Conservation (phyloP, 2,329 filamentous ascomycete species). For the Exophiala alcalophila region DNA sequence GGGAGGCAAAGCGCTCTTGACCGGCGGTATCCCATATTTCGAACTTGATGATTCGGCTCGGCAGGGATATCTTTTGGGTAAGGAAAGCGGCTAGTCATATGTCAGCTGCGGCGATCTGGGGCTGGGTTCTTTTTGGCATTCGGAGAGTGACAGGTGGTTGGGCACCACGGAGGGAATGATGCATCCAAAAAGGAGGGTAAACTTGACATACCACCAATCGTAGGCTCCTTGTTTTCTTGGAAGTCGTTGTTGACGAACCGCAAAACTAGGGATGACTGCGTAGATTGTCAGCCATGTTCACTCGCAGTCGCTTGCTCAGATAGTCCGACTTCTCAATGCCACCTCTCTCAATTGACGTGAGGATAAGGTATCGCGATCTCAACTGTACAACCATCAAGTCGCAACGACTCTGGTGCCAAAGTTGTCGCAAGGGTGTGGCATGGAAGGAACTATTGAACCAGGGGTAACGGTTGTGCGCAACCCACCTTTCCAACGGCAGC, state of each 20-base stretch:
- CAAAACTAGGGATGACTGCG: constrained; percentile 88
- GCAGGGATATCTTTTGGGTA: constrained; percentile 96
- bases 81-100: constrained; percentile 75
- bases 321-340: background rate
- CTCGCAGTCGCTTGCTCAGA: constrained; percentile 1
- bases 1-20: constrained; percentile 93
- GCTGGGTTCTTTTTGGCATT: background rate
- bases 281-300: constrained; percentile 20
- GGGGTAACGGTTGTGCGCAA: constrained; percentile 18
- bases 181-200: background rate
- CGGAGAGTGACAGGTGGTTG: background rate
- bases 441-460: constrained; percentile 18
- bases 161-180: background rate
- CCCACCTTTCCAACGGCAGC: constrained; percentile 95
- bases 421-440: constrained; percentile 6
- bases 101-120: constrained; percentile 9
- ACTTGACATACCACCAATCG: constrained; percentile 76
- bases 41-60: constrained; percentile 82
- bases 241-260: constrained; percentile 99
- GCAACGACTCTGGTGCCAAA: constrained; percentile 1
- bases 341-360: constrained; percentile 7
- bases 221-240: constrained; percentile 99
- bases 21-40: constrained; percentile 98
- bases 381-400: constrained; percentile 16
- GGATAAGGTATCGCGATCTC: constrained; percentile 22